These are phyloP conservation scores for Pyrenula massariospora DNA, from an alignment of 495 filamentous ascomycete genomes.

Conservation along the genomic window DNA sequence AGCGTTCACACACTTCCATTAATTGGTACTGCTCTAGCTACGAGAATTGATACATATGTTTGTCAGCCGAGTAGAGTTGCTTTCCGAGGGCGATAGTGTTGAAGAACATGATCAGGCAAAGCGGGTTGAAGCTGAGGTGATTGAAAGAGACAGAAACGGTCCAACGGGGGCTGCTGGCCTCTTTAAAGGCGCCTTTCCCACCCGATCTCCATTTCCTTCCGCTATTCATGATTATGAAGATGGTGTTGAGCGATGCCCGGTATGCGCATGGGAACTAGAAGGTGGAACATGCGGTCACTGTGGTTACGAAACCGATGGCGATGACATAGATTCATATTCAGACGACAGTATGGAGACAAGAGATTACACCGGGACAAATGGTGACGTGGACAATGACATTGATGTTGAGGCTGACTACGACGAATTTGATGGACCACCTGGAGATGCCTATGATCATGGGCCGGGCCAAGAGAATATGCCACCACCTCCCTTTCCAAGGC, in stretches of 20 bases:
- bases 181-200: conserved; percentile 50
- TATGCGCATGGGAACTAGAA: conserved; percentile 55
- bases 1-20: conserved; percentile 4
- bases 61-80: conserved; percentile 48
- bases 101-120: conserved; percentile 56
- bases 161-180: conserved; percentile 38
- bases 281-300: conserved; percentile 43
- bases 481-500: background rate
- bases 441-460: conserved; percentile 11
- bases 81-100: conserved; percentile 50
- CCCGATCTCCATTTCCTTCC: conserved; percentile 9
- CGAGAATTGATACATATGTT: conserved; percentile 58
- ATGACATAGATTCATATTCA: conserved; percentile 14
- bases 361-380: conserved; percentile 17
- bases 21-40: conserved; percentile 32
- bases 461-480: conserved; percentile 11
- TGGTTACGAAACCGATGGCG: conserved; percentile 33
- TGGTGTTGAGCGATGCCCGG: conserved; percentile 50
- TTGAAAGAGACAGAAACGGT: conserved; percentile 33
- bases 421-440: conserved; percentile 14
- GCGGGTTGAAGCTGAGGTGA: conserved; percentile 38
- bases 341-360: conserved; percentile 19
- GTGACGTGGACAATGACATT: conserved; percentile 19
- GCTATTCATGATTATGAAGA: conserved; percentile 49
- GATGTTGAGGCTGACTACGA: conserved; percentile 24